A percentile compares a stretch with the other conserved stretches of the same genome.
Evolutionary conservation across 257 asterid species (phyloP).

Genomic region (Pogostemon cablin): DNA sequence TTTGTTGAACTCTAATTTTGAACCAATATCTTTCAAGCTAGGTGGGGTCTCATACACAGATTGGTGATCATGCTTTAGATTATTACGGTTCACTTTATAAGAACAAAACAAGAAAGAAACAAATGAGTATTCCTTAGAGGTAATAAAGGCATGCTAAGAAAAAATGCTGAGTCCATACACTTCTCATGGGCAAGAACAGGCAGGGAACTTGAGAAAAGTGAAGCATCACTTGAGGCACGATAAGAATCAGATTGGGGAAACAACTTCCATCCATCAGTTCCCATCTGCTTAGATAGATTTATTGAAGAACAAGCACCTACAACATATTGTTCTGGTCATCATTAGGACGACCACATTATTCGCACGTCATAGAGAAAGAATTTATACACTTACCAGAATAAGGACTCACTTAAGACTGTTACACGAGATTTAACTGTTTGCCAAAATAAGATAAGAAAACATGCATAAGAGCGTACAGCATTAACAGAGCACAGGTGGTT

Average conservation of each 20-base stretch:
- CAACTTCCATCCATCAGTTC: constrained; percentile 42
- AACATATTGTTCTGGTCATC: constrained; percentile 4
- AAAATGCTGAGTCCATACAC: constrained; percentile 41
- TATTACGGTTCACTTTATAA: constrained; percentile 43
- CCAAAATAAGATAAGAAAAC: constrained; percentile 1
- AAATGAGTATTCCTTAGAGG: neutral
- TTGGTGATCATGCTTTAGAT: constrained; percentile 32
- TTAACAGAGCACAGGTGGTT: neutral
- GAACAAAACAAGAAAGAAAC: constrained; percentile 26
- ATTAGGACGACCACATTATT: neutral
- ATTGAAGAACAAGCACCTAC: constrained; percentile 35
- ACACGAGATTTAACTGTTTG: constrained; percentile 6
- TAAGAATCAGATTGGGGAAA: constrained; percentile 39
- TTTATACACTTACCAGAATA: constrained; percentile 4
- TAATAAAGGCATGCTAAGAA: neutral
- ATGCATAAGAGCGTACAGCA: constrained; percentile 20
- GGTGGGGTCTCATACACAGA: constrained; percentile 36
- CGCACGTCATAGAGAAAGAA: neutral
- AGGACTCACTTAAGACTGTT: neutral
- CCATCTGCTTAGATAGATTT: constrained; percentile 42
- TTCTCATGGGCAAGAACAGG: constrained; percentile 55
- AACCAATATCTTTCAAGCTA: constrained; percentile 40
- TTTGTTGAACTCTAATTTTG: constrained; percentile 36
- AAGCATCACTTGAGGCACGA: constrained; percentile 47
- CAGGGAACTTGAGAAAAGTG: constrained; percentile 62